Evolutionary conservation across 306 rosid species (phyloP).

Genomic region (Datisca glomerata): DNA sequence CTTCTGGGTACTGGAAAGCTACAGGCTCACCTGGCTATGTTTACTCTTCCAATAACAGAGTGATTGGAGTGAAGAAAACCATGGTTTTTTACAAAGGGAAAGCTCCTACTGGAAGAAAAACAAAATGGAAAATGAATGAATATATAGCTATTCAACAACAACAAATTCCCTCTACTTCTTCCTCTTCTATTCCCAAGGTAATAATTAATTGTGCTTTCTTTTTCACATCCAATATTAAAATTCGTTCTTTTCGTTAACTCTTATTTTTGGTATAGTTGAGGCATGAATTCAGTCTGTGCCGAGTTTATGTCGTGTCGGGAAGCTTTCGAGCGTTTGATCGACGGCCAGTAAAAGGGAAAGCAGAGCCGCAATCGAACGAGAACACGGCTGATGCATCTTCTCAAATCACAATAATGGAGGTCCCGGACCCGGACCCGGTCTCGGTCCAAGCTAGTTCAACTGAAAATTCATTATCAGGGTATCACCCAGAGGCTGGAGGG

Average conservation of each 20-base stretch:
- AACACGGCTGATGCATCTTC: too few species aligned
- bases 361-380: too few species aligned
- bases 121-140: slow-evolving; percentile 90
- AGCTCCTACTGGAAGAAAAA: slow-evolving; percentile 75
- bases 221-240: neutral
- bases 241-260: neutral
- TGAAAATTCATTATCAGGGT: slow-evolving; percentile 25
- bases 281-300: slow-evolving; percentile 71
- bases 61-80: slow-evolving; percentile 67
- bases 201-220: neutral
- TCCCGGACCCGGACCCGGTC: too few species aligned
- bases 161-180: slow-evolving; percentile 9
- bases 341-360: too few species aligned
- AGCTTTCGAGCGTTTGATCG: slow-evolving; percentile 69
- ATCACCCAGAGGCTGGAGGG: slow-evolving; percentile 13
- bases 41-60: slow-evolving; percentile 44
- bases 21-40: slow-evolving; percentile 80
- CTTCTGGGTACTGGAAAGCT: slow-evolving; percentile 81
- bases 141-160: slow-evolving; percentile 53
- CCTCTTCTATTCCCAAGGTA: neutral
- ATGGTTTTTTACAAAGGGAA: slow-evolving; percentile 81
- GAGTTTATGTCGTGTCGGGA: slow-evolving; percentile 72
- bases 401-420: too few species aligned
- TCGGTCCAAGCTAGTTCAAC: too few species aligned
- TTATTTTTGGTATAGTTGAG: slow-evolving; percentile 35